Evolutionary conservation across 2,329 filamentous ascomycete genomes (phyloP).

Genomic region (Huntiella abstrusa): DNA sequence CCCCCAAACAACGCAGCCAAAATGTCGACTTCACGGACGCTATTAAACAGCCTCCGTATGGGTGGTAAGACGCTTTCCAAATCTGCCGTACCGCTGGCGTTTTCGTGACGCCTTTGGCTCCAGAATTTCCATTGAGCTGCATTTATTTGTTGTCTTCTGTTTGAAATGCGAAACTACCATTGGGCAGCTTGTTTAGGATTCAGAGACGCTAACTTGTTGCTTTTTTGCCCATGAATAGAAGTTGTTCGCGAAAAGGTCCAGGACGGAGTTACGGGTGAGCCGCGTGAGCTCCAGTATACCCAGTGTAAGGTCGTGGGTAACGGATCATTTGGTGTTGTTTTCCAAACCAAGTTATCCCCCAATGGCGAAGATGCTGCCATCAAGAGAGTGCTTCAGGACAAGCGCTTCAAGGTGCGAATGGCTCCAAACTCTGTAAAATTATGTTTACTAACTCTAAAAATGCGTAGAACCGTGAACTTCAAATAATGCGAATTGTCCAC

Average conservation of each 20-base stretch:
- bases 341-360: constrained; percentile 97
- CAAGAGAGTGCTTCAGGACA: constrained; percentile 96
- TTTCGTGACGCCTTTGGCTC: not conserved
- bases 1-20: not conserved
- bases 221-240: constrained; percentile 35
- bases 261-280: constrained; percentile 92
- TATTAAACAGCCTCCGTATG: constrained; percentile 79
- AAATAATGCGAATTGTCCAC: constrained; percentile 98
- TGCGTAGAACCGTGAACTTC: constrained; percentile 80
- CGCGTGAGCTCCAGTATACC: constrained; percentile 91
- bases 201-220: constrained; percentile 1
- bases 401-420: constrained; percentile 77
- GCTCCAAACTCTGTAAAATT: too few species aligned
- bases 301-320: constrained; percentile 99
- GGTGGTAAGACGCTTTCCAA: constrained; percentile 51
- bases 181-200: not conserved
- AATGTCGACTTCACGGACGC: constrained; percentile 38
- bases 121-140: not conserved
- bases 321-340: constrained; percentile 95
- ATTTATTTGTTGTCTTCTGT: too few species aligned
- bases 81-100: not conserved
- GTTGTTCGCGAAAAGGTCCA: constrained; percentile 98
- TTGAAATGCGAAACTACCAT: too few species aligned
- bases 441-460: constrained; percentile 1
- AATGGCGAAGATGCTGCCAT: constrained; percentile 96